Evolutionary conservation across 139 green algal species (phyloP).

Genomic region (Chlamydomonas applanata): DNA sequence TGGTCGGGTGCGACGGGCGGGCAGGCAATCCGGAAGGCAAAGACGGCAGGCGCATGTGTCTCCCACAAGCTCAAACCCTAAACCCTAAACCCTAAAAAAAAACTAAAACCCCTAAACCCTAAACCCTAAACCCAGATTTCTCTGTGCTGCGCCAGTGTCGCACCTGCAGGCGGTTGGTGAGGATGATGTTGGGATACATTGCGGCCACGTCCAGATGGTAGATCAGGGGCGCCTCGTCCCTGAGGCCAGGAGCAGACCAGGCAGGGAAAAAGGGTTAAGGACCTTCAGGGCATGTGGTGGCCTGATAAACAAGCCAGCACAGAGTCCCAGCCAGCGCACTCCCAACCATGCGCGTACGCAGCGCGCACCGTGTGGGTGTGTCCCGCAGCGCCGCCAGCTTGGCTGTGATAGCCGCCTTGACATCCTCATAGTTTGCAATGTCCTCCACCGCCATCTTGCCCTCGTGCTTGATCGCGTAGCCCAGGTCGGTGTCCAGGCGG

Average conservation of each 20-base stretch:
- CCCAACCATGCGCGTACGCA: background rate
- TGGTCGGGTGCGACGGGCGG: too few relatives aligned
- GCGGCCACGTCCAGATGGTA: slow-evolving; percentile 98
- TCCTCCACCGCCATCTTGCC: slow-evolving; percentile 63
- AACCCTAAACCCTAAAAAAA: too few relatives aligned
- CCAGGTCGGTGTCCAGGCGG: slow-evolving; percentile 87
- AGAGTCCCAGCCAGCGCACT: background rate
- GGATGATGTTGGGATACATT: slow-evolving; percentile 99
- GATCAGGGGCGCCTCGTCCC: slow-evolving; percentile 88
- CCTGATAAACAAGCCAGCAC: too few relatives aligned
- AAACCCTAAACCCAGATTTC: too few relatives aligned
- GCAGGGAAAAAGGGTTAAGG: too few relatives aligned
- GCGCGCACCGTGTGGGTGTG: slow-evolving; percentile 41
- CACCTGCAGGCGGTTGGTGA: slow-evolving; percentile 82
- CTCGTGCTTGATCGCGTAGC: slow-evolving; percentile 78
- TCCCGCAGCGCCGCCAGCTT: slow-evolving; percentile 80
- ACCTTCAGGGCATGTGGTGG: too few relatives aligned
- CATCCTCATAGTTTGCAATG: slow-evolving; percentile 72
- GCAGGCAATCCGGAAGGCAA: too few relatives aligned
- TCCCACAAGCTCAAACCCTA: too few relatives aligned
- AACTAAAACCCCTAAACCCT: too few relatives aligned
- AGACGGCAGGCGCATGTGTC: too few relatives aligned
- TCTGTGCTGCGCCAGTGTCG: too few relatives aligned
- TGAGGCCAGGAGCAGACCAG: slow-evolving; percentile 15
- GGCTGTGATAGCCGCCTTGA: slow-evolving; percentile 49